Evolutionary conservation across 2,329 filamentous ascomycete genomes (phyloP).

Genomic region (Neonectria punicea): DNA sequence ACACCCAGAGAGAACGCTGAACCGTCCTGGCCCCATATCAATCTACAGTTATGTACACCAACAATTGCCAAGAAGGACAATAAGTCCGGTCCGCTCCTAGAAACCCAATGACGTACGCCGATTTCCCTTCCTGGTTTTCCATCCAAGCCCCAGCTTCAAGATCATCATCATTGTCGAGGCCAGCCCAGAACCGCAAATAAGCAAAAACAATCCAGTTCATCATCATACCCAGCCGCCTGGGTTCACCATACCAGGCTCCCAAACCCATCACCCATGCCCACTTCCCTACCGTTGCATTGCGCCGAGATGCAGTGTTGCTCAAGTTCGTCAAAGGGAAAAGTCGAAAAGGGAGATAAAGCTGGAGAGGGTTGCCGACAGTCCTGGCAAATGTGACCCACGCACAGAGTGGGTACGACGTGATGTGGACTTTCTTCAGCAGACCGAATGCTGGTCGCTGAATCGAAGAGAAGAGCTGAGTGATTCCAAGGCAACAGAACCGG

Average conservation of each 20-base stretch:
- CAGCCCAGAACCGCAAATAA: slow-evolving; percentile 23
- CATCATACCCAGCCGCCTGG: slow-evolving; percentile 27
- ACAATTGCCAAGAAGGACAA: slow-evolving; percentile 20
- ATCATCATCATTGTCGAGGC: slow-evolving; percentile 25
- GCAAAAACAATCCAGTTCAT: slow-evolving; percentile 18
- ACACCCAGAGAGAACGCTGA: slow-evolving; percentile 15
- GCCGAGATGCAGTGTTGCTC: slow-evolving; percentile 29
- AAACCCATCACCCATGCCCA: slow-evolving; percentile 22
- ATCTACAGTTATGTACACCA: slow-evolving; percentile 24
- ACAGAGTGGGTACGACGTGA: slow-evolving; percentile 1
- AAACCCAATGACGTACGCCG: slow-evolving; percentile 29
- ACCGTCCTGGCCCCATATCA: slow-evolving; percentile 17
- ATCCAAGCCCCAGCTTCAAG: slow-evolving; percentile 30
- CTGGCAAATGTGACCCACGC: slow-evolving; percentile 8
- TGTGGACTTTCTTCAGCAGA: not conserved
- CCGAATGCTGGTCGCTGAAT: slow-evolving; percentile 1
- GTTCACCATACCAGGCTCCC: slow-evolving; percentile 10
- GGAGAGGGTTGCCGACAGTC: slow-evolving; percentile 9
- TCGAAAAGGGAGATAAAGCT: slow-evolving; percentile 10
- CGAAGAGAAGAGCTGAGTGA: not conserved
- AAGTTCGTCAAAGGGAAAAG: slow-evolving; percentile 23
- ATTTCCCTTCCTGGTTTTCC: slow-evolving; percentile 20
- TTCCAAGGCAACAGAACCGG: not conserved
- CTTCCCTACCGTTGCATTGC: slow-evolving; percentile 27
- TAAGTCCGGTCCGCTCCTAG: slow-evolving; percentile 34